Base-by-base conservation (phyloP, 352 stramenopile species). In the Phytophthora syringae region DNA sequence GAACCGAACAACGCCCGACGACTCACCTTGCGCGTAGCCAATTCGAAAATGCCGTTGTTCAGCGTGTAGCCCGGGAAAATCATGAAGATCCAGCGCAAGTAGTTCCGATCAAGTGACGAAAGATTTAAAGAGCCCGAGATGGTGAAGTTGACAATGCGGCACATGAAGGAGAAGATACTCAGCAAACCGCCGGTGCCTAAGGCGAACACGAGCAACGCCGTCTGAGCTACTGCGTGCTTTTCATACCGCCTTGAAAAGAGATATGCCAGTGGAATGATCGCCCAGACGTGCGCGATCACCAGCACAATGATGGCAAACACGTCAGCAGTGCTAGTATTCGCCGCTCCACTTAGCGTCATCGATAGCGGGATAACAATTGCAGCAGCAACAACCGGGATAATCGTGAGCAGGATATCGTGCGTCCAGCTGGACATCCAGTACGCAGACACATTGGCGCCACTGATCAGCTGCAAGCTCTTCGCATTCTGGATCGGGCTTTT, bases 111-210 rank as follows among this genome's bases (percentile, higher is more conserved):
- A 2, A 93, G 60, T 2, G 71, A 74, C 1, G 84, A 82, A 2
- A 92, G 67, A 12, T 74, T 85, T 15, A 92, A 76, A 1, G 52
- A 65, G 7, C 53, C 62, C 9, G 56, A 60, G 7, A 81, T 57
- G 1, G 39, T 36, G 47, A 87, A 90, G 60, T 88, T 75, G 13
- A 90, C 70, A 20, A 93, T 70, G 15, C 84, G 84, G 39, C 84
- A 93, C 34, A 93, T 54, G 48, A 93, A 90, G 21, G 84, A 93
- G 54, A 93, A 87, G 48, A 93, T 90, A 44, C 81, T 90, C 22
- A 93, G 56, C 45, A 93, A 62, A 0, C 77, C 80, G n/a, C 82
- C 84, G 0, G 79, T 84, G 3, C 78, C 70, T 1, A 93, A 63
- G 0, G 70, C 65, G n/a, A 93, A 87, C 4, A 90, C 80, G 11